Percentiles rank a stretch among this genome's conserved stretches.
These are phyloP conservation scores for Apiotrichum gamsii DNA, from an alignment of 1,284 basidiomycete genomes.

Conservation along the genomic window DNA sequence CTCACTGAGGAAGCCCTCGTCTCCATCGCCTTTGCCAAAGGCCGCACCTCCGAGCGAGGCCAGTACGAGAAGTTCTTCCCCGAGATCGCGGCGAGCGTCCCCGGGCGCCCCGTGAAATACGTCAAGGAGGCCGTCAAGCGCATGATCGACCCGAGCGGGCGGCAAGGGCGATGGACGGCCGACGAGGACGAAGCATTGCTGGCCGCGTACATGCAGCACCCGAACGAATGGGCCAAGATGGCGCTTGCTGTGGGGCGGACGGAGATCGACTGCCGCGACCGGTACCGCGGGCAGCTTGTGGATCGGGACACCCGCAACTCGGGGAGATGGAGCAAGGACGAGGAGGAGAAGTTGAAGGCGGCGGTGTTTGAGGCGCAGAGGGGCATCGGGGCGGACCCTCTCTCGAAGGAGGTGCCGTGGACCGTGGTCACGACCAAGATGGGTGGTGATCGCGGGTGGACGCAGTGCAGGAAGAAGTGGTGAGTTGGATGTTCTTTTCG, in stretches of 20 bases:
- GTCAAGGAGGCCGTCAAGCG: slow-evolving; percentile 34
- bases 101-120: slow-evolving; percentile 38
- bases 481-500: too few species aligned
- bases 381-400: slow-evolving; percentile 15
- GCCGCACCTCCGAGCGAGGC: slow-evolving; percentile 14
- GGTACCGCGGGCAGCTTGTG: slow-evolving; percentile 29
- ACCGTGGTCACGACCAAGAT: slow-evolving; percentile 23
- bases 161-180: slow-evolving; percentile 36
- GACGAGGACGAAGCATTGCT: slow-evolving; percentile 34
- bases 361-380: slow-evolving; percentile 21
- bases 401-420: slow-evolving; percentile 27
- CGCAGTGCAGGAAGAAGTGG: slow-evolving; percentile 35
- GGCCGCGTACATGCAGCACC: slow-evolving; percentile 29
- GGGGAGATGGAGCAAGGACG: slow-evolving; percentile 24
- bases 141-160: slow-evolving; percentile 33
- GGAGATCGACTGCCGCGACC: slow-evolving; percentile 34
- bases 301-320: slow-evolving; percentile 10
- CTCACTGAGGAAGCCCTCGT: slow-evolving; percentile 22
- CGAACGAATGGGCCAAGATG: slow-evolving; percentile 35
- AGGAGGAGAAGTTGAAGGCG: slow-evolving; percentile 16
- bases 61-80: slow-evolving; percentile 34
- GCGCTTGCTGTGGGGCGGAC: slow-evolving; percentile 31
- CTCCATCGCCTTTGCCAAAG: slow-evolving; percentile 30
- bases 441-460: slow-evolving; percentile 20
- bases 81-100: slow-evolving; percentile 29